These are phyloP conservation scores for Chrysanthemum seticuspe DNA, from an alignment of 129 eudicot species.

Conservation along the genomic window DNA sequence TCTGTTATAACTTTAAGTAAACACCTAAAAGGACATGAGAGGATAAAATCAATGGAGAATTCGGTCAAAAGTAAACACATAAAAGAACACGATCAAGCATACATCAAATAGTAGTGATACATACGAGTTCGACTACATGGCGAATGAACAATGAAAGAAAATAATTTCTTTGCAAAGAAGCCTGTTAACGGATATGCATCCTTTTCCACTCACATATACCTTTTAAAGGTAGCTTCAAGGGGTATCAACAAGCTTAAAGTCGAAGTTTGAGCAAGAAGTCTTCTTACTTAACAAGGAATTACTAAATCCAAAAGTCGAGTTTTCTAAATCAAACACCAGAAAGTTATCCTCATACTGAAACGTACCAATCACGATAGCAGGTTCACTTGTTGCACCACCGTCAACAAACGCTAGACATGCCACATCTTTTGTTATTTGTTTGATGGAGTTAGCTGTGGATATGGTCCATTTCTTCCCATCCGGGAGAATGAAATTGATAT, in stretches of 20 bases:
- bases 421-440: constrained; percentile 8
- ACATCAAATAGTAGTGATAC: too few species aligned
- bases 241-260: background rate
- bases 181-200: too few species aligned
- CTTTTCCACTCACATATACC: too few species aligned
- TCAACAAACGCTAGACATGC: constrained; percentile 33
- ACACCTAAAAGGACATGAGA: too few species aligned
- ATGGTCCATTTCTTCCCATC: constrained; percentile 35
- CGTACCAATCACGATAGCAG: constrained; percentile 30
- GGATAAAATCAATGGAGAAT: too few species aligned
- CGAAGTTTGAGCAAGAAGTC: constrained; percentile 22
- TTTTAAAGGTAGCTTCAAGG: too few species aligned
- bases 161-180: too few species aligned
- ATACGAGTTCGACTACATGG: too few species aligned
- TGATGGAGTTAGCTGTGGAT: constrained; percentile 36
- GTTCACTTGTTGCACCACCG: constrained; percentile 24
- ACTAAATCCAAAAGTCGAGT: constrained; percentile 23
- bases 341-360: constrained; percentile 35
- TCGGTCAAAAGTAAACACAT: too few species aligned
- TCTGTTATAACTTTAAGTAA: too few species aligned
- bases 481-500: constrained; percentile 15
- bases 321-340: constrained; percentile 25
- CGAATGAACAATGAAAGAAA: too few species aligned
- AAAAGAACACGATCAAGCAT: too few species aligned
- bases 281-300: constrained; percentile 14